These are phyloP conservation scores for Melanopsichium pennsylvanicum DNA, from an alignment of 1,284 basidiomycete species.

Conservation along the genomic window DNA sequence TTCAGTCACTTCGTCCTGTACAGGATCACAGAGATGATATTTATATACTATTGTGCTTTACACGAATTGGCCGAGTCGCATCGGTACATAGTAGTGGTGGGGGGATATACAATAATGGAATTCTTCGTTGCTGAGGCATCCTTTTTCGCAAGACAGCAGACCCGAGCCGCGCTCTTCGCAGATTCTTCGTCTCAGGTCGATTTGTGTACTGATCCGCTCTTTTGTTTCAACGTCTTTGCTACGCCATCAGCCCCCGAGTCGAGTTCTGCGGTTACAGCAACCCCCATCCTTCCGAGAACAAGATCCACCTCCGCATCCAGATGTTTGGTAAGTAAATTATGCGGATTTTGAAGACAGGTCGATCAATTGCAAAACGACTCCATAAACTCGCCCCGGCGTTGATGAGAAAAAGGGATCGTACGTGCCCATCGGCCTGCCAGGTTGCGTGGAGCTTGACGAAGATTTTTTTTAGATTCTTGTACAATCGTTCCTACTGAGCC, in stretches of 20 bases:
- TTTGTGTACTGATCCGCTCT: conserved; percentile 2
- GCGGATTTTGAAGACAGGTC: too few relatives aligned
- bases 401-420: conserved; percentile 54
- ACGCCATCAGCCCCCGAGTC: conserved; percentile 80
- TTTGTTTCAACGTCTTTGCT: neutral
- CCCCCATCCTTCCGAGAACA: conserved; percentile 94
- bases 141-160: conserved; percentile 7
- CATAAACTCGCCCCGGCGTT: conserved; percentile 24
- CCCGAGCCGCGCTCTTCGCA: neutral
- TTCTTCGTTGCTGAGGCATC: conserved; percentile 66
- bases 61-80: conserved; percentile 48
- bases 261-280: conserved; percentile 98
- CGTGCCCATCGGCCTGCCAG: conserved; percentile 38
- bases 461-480: conserved; percentile 50
- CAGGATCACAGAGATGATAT: conserved; percentile 42
- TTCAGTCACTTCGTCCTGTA: neutral
- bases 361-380: too few relatives aligned
- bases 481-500: conserved; percentile 67
- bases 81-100: conserved; percentile 52
- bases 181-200: neutral
- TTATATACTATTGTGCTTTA: conserved; percentile 42
- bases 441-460: conserved; percentile 48
- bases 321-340: conserved; percentile 84
- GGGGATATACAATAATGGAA: conserved; percentile 63
- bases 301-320: conserved; percentile 94